Percentiles rank a stretch among this genome's conserved stretches.
phyloP scores from a whole-genome alignment of 1,139 yeast genomes.

The Kurtzmaniella quercitrusa region DNA sequence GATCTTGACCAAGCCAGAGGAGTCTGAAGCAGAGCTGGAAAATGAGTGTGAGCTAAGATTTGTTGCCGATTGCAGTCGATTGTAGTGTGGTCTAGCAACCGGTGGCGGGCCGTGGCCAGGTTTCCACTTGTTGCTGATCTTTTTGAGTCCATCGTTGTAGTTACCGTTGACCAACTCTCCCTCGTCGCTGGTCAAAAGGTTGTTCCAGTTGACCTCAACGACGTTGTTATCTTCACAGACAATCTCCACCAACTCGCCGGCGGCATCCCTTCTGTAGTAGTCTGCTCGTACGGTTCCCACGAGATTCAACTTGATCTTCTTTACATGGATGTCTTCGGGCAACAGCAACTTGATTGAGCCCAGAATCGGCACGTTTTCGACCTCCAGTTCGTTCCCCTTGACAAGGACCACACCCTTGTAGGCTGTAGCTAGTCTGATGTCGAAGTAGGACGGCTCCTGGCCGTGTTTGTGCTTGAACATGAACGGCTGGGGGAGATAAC shows the following conservation, averaged over 20 bases:
- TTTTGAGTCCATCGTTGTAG: conserved; percentile 28
- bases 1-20: conserved; percentile 14
- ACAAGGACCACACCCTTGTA: conserved; percentile 52
- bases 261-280: conserved; percentile 40
- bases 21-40: background rate
- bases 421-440: conserved; percentile 41
- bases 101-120: conserved; percentile 4
- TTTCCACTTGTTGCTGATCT: conserved; percentile 6
- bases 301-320: conserved; percentile 42
- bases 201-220: conserved; percentile 57
- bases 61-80: conserved; percentile 19
- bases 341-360: conserved; percentile 57
- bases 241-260: conserved; percentile 36
- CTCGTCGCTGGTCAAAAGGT: conserved; percentile 43
- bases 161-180: conserved; percentile 45
- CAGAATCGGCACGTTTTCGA: conserved; percentile 47
- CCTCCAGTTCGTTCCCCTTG: conserved; percentile 55
- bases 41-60: background rate
- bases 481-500: background rate
- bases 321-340: conserved; percentile 48
- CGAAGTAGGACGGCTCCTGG: conserved; percentile 24
- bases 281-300: conserved; percentile 54
- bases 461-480: conserved; percentile 24
- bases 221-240: conserved; percentile 48
- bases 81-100: conserved; percentile 14